Percentiles rank a stretch among this genome's conserved stretches.
Conservation (phyloP, 2,329 filamentous ascomycete genomes). For the Cladobotryum protrusum region DNA sequence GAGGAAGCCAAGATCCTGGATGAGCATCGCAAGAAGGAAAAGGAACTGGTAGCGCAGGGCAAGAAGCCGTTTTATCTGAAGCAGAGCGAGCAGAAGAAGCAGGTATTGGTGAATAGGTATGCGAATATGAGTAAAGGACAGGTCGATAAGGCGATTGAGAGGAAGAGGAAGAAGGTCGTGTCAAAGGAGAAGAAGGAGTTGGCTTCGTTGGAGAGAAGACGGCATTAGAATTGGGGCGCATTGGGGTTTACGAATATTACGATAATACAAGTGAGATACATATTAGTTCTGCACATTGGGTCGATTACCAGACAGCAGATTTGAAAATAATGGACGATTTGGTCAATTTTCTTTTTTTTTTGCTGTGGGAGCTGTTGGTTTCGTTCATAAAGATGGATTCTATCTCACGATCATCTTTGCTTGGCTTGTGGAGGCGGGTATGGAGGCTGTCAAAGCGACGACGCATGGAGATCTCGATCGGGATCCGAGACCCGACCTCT, state of each 20-base stretch:
- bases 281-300: not conserved
- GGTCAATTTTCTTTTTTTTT: no score
- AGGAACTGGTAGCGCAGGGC: slow-evolving; percentile 76
- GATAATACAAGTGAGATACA: no score
- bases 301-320: not conserved
- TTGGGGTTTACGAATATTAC: no score
- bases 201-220: slow-evolving; percentile 32
- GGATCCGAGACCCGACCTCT: no score
- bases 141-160: slow-evolving; percentile 76
- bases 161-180: slow-evolving; percentile 82
- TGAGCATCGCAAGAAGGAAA: slow-evolving; percentile 76
- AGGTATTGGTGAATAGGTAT: slow-evolving; percentile 72
- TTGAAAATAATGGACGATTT: no score
- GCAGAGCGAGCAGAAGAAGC: slow-evolving; percentile 84
- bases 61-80: slow-evolving; percentile 94
- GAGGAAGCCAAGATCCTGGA: slow-evolving; percentile 62
- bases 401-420: no score
- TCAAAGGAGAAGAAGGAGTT: slow-evolving; percentile 77
- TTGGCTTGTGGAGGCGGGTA: no score
- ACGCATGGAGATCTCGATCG: no score
- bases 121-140: slow-evolving; percentile 78
- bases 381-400: no score
- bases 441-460: no score
- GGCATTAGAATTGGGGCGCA: slow-evolving; percentile 4
- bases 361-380: no score